Evolutionary conservation across 2,329 filamentous ascomycete species (phyloP).

Genomic region (Camillea tinctor): DNA sequence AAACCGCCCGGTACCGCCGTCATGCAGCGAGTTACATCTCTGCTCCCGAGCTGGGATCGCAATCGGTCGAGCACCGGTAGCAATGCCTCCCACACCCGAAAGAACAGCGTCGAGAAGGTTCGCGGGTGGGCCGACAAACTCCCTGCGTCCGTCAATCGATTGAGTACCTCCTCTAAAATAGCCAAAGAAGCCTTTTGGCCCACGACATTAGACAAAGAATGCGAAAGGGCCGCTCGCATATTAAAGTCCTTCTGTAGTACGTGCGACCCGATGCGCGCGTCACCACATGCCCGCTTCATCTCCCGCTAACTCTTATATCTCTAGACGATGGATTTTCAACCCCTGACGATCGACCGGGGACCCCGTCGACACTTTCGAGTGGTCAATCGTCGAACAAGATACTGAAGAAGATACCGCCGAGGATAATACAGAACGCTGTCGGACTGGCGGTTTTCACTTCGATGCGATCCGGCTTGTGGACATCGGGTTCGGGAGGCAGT

Average conservation of each 20-base stretch:
- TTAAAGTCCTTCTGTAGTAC: constrained; percentile 85
- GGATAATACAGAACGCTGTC: constrained; percentile 84
- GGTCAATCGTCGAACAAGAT: constrained; percentile 54
- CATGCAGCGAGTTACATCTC: constrained; percentile 48
- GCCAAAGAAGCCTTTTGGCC: constrained; percentile 82
- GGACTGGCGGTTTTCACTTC: constrained; percentile 93
- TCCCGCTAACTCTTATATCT: background rate
- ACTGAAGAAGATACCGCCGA: constrained; percentile 78
- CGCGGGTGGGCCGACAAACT: constrained; percentile 46
- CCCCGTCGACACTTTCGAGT: constrained; percentile 31
- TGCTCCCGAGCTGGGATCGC: constrained; percentile 40
- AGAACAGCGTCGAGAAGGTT: constrained; percentile 36
- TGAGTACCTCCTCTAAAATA: constrained; percentile 60
- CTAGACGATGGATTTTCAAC: constrained; percentile 57
- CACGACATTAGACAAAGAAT: constrained; percentile 80
- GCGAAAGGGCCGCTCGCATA: constrained; percentile 87
- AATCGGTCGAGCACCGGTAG: constrained; percentile 35
- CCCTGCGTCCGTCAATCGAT: constrained; percentile 63
- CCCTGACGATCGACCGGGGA: constrained; percentile 38
- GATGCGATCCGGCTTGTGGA: constrained; percentile 90
- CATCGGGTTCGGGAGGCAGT: constrained; percentile 86
- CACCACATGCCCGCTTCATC: constrained; percentile 8
- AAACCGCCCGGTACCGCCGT: constrained; percentile 12
- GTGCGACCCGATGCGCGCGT: constrained; percentile 31
- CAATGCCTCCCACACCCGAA: constrained; percentile 33